Conservation (phyloP, 176 grass and related monocot genomes). For the Poa annua region DNA sequence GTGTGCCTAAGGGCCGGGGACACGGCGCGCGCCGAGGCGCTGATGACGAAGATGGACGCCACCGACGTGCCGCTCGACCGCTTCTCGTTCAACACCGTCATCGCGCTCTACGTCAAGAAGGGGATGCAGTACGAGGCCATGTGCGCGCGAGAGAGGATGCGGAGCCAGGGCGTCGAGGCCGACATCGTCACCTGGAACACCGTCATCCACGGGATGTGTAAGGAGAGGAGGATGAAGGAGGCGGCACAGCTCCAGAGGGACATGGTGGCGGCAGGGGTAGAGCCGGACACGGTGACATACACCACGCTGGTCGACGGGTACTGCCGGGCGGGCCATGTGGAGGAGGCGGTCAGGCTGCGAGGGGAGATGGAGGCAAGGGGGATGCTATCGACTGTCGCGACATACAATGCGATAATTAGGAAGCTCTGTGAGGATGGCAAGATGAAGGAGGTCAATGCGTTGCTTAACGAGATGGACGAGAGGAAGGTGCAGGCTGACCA, state of each 20-base stretch:
- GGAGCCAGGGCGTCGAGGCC: conserved; percentile 52
- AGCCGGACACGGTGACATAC: conserved; percentile 65
- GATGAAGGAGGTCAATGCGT: conserved; percentile 67
- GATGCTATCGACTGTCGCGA: conserved; percentile 59
- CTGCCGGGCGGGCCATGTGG: conserved; percentile 62
- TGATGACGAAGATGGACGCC: conserved; percentile 20
- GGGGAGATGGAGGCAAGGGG: conserved; percentile 71
- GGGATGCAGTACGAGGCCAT: conserved; percentile 89
- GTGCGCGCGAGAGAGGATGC: conserved; percentile 70
- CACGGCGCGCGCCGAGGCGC: conserved; percentile 40
- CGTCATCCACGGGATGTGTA: conserved; percentile 70
- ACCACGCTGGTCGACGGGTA: conserved; percentile 87
- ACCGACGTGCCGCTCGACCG: conserved; percentile 51
- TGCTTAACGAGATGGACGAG: conserved; percentile 86
- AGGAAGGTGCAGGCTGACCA: conserved; percentile 77
- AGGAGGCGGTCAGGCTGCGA: conserved; percentile 53
- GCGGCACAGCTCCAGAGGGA: conserved; percentile 59
- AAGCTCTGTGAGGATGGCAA: conserved; percentile 82
- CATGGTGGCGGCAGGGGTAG: conserved; percentile 35
- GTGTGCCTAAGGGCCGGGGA: conserved; percentile 81
- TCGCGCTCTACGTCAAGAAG: conserved; percentile 78
- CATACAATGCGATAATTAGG: conserved; percentile 74
- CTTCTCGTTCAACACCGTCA: conserved; percentile 82
- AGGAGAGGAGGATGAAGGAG: conserved; percentile 76
- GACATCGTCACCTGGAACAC: conserved; percentile 82